These are phyloP conservation scores for Malbranchea zuffiana DNA, from an alignment of 2,329 filamentous ascomycete species.

Conservation along the genomic window DNA sequence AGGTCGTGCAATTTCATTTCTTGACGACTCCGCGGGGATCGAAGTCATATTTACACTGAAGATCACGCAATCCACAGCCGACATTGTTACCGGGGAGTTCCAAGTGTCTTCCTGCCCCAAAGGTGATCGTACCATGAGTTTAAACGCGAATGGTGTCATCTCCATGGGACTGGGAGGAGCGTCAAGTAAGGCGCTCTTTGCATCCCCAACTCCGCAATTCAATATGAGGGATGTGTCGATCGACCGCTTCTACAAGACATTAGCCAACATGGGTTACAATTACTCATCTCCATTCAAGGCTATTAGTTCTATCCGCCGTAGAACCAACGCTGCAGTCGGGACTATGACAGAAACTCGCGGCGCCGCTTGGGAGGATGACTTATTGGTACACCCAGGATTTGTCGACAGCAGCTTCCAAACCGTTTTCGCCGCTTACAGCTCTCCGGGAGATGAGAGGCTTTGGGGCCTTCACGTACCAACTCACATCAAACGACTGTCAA, in stretches of 20 bases:
- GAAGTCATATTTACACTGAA: not conserved
- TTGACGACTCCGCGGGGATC: slow-evolving; percentile 2
- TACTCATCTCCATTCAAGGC: slow-evolving; percentile 16
- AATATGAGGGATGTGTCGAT: no score
- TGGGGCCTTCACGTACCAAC: slow-evolving; percentile 15
- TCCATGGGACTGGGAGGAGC: slow-evolving; percentile 1
- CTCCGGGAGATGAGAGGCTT: slow-evolving; percentile 15
- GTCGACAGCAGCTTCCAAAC: slow-evolving; percentile 18
- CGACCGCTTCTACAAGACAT: slow-evolving; percentile 16
- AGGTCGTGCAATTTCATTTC: no score
- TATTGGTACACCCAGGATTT: slow-evolving; percentile 18
- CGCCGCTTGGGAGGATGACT: no score
- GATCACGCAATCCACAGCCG: slow-evolving; percentile 2
- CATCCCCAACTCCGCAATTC: not conserved
- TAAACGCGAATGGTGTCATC: slow-evolving; percentile 3
- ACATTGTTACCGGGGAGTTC: slow-evolving; percentile 7
- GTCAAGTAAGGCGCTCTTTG: slow-evolving; percentile 2
- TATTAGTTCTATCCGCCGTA: no score
- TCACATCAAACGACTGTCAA: slow-evolving; percentile 5
- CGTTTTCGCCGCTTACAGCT: slow-evolving; percentile 12
- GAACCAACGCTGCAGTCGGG: no score
- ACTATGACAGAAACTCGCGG: no score
- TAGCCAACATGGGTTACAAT: slow-evolving; percentile 16
- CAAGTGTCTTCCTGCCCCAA: slow-evolving; percentile 3
- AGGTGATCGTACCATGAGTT: not conserved